Evolutionary conservation across 2,329 filamentous ascomycete species (phyloP).

Genomic region (Hymenoscyphus fructigenus): DNA sequence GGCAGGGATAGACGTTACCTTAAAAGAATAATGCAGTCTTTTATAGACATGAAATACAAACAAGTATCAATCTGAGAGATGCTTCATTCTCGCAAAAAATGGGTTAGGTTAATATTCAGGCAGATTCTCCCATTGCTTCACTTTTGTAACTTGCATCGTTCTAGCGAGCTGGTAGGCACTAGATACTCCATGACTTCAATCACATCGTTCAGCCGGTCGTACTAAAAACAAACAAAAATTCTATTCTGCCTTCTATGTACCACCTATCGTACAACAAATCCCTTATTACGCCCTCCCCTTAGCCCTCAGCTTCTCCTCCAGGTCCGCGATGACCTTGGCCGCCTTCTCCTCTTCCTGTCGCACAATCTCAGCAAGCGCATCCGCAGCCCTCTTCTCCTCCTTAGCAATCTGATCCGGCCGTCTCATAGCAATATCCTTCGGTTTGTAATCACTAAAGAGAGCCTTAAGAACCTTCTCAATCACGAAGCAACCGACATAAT

Average conservation of each 20-base stretch:
- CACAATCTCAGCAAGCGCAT: conserved; percentile 49
- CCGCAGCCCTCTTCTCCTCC: conserved; percentile 68
- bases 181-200: background rate
- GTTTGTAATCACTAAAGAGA: conserved; percentile 85
- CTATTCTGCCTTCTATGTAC: conserved; percentile 19
- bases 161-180: too few relatives aligned
- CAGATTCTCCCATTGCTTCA: too few relatives aligned
- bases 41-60: too few relatives aligned
- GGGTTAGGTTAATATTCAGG: too few relatives aligned
- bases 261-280: conserved; percentile 14
- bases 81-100: too few relatives aligned
- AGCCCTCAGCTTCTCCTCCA: conserved; percentile 58
- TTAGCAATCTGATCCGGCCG: conserved; percentile 81
- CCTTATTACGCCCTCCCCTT: conserved; percentile 18
- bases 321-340: conserved; percentile 52
- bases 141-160: too few relatives aligned
- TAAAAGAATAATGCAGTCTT: too few relatives aligned
- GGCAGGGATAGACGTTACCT: too few relatives aligned
- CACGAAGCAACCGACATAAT: conserved; percentile 82
- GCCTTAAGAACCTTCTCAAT: conserved; percentile 85
- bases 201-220: background rate
- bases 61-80: too few relatives aligned
- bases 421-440: conserved; percentile 88
- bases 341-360: conserved; percentile 54
- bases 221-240: background rate